Conservation (phyloP, 108 stramenopile genomes). For the Nitzschia sp. region DNA sequence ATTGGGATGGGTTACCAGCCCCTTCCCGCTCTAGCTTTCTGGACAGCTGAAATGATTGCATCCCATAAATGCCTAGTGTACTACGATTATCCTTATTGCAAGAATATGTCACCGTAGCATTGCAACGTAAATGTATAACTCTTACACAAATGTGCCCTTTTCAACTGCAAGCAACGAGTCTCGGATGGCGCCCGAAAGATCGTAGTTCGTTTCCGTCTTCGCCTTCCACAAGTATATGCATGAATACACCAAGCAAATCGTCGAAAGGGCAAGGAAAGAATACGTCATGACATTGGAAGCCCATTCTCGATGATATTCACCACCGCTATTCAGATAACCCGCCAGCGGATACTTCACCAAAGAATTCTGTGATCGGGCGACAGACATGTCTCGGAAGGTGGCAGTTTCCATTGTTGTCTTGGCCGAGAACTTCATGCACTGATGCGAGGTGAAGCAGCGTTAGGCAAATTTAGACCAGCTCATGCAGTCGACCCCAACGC, state of each 20-base stretch:
- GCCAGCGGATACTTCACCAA: conserved; percentile 41
- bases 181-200: not conserved
- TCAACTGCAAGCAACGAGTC: not conserved
- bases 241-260: not conserved
- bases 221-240: not conserved
- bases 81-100: not conserved
- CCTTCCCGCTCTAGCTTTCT: too few relatives aligned
- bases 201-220: not conserved
- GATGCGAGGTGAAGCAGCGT: too few relatives aligned
- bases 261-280: not conserved
- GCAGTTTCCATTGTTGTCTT: conserved; percentile 64
- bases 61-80: too few relatives aligned
- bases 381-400: conserved; percentile 52
- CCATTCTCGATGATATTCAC: conserved; percentile 1
- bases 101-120: not conserved
- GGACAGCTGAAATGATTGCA: too few relatives aligned
- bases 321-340: conserved; percentile 37
- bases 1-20: too few relatives aligned
- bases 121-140: too few relatives aligned
- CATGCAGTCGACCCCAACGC: not conserved
- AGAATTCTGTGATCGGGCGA: conserved; percentile 43
- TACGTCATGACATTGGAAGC: not conserved
- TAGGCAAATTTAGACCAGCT: too few relatives aligned
- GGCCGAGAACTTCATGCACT: conserved; percentile 75
- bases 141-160: not conserved